Conservation (phyloP, 371 early-diverging fungal genomes). For the Mucor irregularis region DNA sequence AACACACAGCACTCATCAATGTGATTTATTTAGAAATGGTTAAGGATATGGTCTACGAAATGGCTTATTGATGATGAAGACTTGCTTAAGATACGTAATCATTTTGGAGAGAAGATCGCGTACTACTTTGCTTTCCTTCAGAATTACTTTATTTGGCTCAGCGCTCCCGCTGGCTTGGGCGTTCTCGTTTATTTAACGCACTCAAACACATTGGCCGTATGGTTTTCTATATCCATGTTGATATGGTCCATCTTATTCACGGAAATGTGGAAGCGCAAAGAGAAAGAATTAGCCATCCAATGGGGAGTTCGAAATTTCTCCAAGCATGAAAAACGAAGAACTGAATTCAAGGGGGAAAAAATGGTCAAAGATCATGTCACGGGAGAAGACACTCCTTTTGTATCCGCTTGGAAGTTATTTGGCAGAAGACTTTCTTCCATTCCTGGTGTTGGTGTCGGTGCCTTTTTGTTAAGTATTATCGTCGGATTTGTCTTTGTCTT, state of each 20-base stretch:
- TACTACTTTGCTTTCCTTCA: slow-evolving; percentile 92
- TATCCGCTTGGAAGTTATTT: slow-evolving; percentile 72
- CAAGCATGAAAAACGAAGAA: slow-evolving; percentile 62
- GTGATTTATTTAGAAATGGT: slow-evolving; percentile 62
- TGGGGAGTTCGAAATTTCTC: slow-evolving; percentile 80
- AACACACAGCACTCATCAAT: no score
- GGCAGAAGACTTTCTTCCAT: slow-evolving; percentile 56
- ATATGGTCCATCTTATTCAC: slow-evolving; percentile 76
- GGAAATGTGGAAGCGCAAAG: slow-evolving; percentile 80
- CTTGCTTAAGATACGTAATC: slow-evolving; percentile 65
- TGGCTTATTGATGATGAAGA: slow-evolving; percentile 73
- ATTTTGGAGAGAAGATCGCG: slow-evolving; percentile 89
- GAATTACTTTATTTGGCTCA: slow-evolving; percentile 77
- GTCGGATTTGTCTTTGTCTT: slow-evolving; percentile 72
- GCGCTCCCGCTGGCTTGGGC: slow-evolving; percentile 68
- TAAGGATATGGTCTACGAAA: slow-evolving; percentile 76
- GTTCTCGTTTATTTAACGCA: slow-evolving; percentile 57
- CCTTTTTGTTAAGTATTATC: slow-evolving; percentile 61
- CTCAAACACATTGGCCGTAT: slow-evolving; percentile 54
- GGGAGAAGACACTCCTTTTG: slow-evolving; percentile 71
- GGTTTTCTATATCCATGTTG: slow-evolving; percentile 67
- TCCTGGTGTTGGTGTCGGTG: slow-evolving; percentile 65
- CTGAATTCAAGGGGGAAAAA: slow-evolving; percentile 68
- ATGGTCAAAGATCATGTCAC: slow-evolving; percentile 67
- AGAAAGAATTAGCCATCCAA: slow-evolving; percentile 66